Base-by-base conservation (phyloP, 148 eudicot genomes). In the Vaccinium vitisidaea region DNA sequence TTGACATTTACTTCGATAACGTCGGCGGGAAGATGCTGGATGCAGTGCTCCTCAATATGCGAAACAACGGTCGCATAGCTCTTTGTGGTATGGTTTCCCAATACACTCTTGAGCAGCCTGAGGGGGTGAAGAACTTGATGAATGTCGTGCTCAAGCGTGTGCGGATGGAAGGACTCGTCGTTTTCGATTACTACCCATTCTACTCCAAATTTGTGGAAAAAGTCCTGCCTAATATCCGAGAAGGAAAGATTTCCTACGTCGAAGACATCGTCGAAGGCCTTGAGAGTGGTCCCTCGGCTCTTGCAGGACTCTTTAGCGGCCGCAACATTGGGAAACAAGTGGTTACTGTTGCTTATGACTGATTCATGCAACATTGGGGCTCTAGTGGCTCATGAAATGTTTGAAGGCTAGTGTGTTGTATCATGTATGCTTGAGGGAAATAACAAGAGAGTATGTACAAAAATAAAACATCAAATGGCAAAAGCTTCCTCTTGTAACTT, bases 1-100 rank as follows among this genome's bases (percentile, higher is more conserved):
- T 91, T 7, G 93, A 91, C 79, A 91, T 91, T 4, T 91, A 91
- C 82, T 89, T 89, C 30, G 91, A 91, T 16, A 91, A 91, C 54
- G 93, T 91, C 18, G 92, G 93, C 4, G 93, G 92, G 6, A 84
- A 88, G 83, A 89, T 88, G 89, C 86, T 91, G 12, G 93, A 91
- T 10, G 90, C 89, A 3, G 90, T 87, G 75, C 84, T 91, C 11
- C 63, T 85, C 13, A 88, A 91, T 75, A 89, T 89, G 92, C 86
- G 85, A 73, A 2, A 19, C 58, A 75, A 85, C 43, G 90, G 89
- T 2, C 83, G 89, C 0, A 85, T 91, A 75, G 86, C 88, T 19
- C 77, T 58, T 0, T 89, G 91, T 56, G 90, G 93, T 56, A 82
- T 89, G 92, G 79, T 91, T 36, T 91, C 93, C 1, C 93, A 91